Evolutionary conservation across 2,329 filamentous ascomycete species (phyloP).

Genomic region (Raffaelea deltoideospora): DNA sequence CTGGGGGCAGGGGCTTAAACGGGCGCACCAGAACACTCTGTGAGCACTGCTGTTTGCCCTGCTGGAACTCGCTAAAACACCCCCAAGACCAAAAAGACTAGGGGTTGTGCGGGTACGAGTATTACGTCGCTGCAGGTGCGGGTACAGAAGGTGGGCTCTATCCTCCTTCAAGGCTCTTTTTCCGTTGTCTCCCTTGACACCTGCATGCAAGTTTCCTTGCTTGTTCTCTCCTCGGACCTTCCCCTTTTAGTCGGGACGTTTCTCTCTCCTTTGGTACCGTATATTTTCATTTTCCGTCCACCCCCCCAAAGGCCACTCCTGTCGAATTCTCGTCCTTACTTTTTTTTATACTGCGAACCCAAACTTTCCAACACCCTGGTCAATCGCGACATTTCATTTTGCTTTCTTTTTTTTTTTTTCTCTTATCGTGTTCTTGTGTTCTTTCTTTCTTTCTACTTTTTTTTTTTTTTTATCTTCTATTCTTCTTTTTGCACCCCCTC

Average conservation of each 20-base stretch:
- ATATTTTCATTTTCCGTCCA: background rate
- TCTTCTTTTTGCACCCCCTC: background rate
- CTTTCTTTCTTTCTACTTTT: constrained; percentile 1
- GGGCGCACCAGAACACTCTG: no score
- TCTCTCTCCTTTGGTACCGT: constrained; percentile 2
- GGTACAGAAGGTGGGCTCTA: no score
- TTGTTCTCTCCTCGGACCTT: no score
- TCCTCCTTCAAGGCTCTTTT: no score
- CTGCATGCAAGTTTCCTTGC: no score
- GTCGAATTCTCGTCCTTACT: background rate
- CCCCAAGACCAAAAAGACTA: no score
- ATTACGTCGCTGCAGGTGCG: no score
- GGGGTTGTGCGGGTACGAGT: no score
- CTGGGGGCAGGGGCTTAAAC: no score
- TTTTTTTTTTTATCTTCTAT: background rate
- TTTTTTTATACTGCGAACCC: background rate
- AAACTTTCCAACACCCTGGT: background rate
- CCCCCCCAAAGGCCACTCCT: background rate
- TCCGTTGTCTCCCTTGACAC: no score
- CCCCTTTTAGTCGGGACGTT: constrained; percentile 6
- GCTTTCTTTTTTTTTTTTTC: background rate
- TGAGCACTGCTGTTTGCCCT: no score
- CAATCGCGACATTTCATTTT: background rate
- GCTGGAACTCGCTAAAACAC: no score
- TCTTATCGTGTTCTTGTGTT: constrained; percentile 4